Base-by-base conservation (phyloP, 2,329 filamentous ascomycete species). In the Penicillium sclerotigenum region DNA sequence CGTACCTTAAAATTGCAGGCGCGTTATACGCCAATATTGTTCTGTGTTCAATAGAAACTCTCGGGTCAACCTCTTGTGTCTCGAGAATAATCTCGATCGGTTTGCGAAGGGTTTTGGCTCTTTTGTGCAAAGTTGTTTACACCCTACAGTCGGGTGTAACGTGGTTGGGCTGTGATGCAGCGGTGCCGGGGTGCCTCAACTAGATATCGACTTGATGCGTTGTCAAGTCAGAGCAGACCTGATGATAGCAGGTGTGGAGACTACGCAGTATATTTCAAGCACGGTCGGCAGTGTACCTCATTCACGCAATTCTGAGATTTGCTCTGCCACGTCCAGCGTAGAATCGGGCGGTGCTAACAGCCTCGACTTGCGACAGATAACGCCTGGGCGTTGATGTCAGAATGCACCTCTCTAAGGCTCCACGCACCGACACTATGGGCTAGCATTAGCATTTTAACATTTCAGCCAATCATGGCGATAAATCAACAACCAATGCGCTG, bases 161-260 rank as follows among this genome's bases (percentile, higher is more conserved):
- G 71, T 73, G 71, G 74, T 77, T 76, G 74, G 75, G 75, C 74
- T 73, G 67, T 71, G 71, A 72, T 75, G 75, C 75, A 77, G 72
- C 62, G 65, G 64, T 67, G 63, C 63, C 66, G 69, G 71, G 65
- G 71, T 55, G 52, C 45, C 62, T 67, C 69, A 68, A 69, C 63
- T 63, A 65, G 60, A 65, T 60, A 66, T 41, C 52, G 52, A 46
- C 65, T 67, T 70, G 73, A 77, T 77, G 75, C 68, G 75, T 75
- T 77, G 75, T 75, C 75, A 74, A 63, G 59, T 60, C 47, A 45
- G 54, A 61, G 66, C 60, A 46, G 61, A 60, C 60, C 62, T 64
- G 59, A 61, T 63, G 59, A 65, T 68, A 64, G 63, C 62, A 68
- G 63, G 59, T 56, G 56, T 60, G 61, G 61, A 58, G 60, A 52